Conservation (phyloP, 1,284 basidiomycete species). For the Acaromyces ingoldii region DNA sequence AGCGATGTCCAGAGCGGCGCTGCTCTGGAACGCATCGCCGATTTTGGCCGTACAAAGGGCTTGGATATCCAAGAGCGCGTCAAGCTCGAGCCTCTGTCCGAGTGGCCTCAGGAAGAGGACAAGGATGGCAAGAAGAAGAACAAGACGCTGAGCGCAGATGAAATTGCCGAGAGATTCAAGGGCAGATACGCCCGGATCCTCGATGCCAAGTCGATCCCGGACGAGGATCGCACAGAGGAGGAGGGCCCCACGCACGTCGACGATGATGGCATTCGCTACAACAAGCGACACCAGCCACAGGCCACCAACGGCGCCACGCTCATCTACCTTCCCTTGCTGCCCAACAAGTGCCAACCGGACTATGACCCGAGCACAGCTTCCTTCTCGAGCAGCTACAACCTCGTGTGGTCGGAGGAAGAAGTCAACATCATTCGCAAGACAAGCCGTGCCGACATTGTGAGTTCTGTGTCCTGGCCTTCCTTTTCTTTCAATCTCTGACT, state of each 20-base stretch:
- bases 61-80: not conserved
- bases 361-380: slow-evolving; percentile 38
- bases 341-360: slow-evolving; percentile 26
- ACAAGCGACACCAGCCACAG: slow-evolving; percentile 6
- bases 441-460: slow-evolving; percentile 27
- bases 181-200: slow-evolving; percentile 25
- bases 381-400: slow-evolving; percentile 45
- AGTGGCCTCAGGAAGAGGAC: not conserved
- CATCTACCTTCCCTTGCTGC: slow-evolving; percentile 43
- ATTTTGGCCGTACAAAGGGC: slow-evolving; percentile 32
- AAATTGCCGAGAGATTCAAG: slow-evolving; percentile 18
- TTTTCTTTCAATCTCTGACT: not conserved
- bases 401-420: slow-evolving; percentile 45
- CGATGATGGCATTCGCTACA: not conserved
- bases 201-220: slow-evolving; percentile 10
- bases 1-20: slow-evolving; percentile 45
- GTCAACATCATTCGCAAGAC: slow-evolving; percentile 33
- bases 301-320: slow-evolving; percentile 7
- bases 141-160: not conserved
- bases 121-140: not conserved
- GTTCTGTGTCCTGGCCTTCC: not conserved
- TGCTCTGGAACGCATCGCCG: slow-evolving; percentile 36
- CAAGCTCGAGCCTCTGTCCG: not conserved
- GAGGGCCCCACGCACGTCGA: not conserved
- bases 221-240: not conserved